Conservation (phyloP, 192 early-diverging fungal species). For the Coemansia nantahalensis region DNA sequence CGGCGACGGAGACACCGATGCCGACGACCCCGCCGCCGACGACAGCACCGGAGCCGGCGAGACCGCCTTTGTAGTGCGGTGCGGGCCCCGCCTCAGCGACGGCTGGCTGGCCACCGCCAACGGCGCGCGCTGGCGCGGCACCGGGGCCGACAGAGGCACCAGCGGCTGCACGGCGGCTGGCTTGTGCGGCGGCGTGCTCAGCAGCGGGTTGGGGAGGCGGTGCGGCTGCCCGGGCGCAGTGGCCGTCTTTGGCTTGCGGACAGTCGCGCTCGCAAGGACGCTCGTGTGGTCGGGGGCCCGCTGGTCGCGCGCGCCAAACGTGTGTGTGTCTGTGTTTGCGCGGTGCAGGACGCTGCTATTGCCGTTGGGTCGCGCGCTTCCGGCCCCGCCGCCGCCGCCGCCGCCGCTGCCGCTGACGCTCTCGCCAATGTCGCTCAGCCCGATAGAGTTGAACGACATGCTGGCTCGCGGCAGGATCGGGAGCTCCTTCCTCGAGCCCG, state of each 20-base stretch:
- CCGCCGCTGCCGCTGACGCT: constrained; percentile 1
- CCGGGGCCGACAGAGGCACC: constrained; percentile 38
- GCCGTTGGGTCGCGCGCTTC: neutral
- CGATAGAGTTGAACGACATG: constrained; percentile 29
- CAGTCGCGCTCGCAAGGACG: constrained; percentile 3
- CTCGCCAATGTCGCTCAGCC: constrained; percentile 6
- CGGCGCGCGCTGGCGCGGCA: constrained; percentile 28
- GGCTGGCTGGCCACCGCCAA: constrained; percentile 7
- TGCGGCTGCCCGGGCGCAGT: neutral
- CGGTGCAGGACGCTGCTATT: constrained; percentile 26
- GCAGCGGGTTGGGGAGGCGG: neutral
- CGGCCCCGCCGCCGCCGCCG: neutral
- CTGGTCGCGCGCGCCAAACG: constrained; percentile 17
- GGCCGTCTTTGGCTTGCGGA: constrained; percentile 23
- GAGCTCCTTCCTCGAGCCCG: constrained; percentile 17
- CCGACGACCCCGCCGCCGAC: too few relatives aligned
- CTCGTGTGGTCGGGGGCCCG: constrained; percentile 3
- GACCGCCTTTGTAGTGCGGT: too few relatives aligned
- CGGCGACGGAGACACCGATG: too few relatives aligned
- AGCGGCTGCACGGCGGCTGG: neutral
- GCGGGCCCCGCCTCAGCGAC: constrained; percentile 8
- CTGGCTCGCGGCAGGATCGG: constrained; percentile 31
- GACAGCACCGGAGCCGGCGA: too few relatives aligned
- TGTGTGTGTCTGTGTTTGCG: constrained; percentile 37
- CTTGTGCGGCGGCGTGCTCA: too few relatives aligned